phyloP scores from a whole-genome alignment of 1,284 basidiomycete genomes.

The Rhodotorula mucilaginosa region DNA sequence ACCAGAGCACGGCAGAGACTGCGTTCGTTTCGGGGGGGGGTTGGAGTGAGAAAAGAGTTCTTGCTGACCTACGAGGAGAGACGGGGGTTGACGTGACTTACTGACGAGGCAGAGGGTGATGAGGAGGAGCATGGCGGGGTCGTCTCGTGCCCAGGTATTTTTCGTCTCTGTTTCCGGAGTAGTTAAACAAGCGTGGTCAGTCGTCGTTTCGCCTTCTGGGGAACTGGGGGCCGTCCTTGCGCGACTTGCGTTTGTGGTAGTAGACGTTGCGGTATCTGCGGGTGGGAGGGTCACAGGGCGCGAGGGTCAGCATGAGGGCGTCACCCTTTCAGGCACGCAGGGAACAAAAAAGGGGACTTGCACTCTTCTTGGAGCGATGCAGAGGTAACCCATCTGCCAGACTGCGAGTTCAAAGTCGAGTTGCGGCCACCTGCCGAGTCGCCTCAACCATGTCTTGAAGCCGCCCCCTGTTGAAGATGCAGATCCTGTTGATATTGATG shows the following conservation, averaged over 20 bases:
- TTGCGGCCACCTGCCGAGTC: slow-evolving; percentile 34
- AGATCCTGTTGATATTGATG: neutral
- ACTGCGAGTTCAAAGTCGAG: slow-evolving; percentile 85
- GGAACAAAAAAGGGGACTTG: slow-evolving; percentile 53
- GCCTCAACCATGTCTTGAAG: slow-evolving; percentile 32
- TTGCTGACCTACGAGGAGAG: no score
- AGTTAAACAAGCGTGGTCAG: no score
- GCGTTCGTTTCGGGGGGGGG: no score
- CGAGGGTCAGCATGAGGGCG: neutral
- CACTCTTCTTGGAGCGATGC: slow-evolving; percentile 84
- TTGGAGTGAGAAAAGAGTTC: no score
- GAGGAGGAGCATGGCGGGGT: slow-evolving; percentile 85
- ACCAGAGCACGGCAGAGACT: slow-evolving; percentile 80
- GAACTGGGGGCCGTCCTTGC: no score
- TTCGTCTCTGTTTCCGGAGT: slow-evolving; percentile 72
- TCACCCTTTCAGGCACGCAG: neutral
- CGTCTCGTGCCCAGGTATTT: slow-evolving; percentile 94
- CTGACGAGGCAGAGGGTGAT: slow-evolving; percentile 72
- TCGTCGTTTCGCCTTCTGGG: no score
- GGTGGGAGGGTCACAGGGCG: neutral
- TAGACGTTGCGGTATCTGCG: slow-evolving; percentile 75
- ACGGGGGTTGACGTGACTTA: slow-evolving; percentile 48
- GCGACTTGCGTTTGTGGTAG: slow-evolving; percentile 76
- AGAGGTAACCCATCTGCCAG: slow-evolving; percentile 89
- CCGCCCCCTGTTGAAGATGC: slow-evolving; percentile 6